These are phyloP conservation scores for Fusarium abutilonis DNA, from an alignment of 2,329 filamentous ascomycete genomes.

Conservation along the genomic window DNA sequence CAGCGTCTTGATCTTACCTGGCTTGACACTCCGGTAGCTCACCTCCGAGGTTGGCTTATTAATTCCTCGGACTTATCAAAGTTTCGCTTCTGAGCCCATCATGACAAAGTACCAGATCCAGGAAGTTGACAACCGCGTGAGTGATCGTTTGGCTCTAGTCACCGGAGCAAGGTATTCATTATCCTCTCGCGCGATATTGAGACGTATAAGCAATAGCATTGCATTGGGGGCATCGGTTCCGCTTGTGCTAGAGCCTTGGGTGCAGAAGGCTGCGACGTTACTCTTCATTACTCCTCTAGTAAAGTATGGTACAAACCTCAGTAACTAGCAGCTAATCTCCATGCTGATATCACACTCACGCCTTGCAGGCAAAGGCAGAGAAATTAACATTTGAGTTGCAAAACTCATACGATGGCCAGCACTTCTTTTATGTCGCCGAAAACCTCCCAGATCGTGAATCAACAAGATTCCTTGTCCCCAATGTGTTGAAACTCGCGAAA, in stretches of 20 bases:
- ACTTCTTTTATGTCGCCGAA: slow-evolving; percentile 12
- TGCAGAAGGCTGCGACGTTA: slow-evolving; percentile 50
- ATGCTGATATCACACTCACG: neutral
- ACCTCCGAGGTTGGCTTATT: slow-evolving; percentile 4
- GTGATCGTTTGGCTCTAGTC: slow-evolving; percentile 48
- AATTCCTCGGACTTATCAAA: neutral
- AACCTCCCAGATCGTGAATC: slow-evolving; percentile 9
- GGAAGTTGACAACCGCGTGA: slow-evolving; percentile 39
- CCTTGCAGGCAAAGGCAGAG: slow-evolving; percentile 46
- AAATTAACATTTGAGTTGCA: slow-evolving; percentile 40
- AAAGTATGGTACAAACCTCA: slow-evolving; percentile 30
- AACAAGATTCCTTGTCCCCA: slow-evolving; percentile 13
- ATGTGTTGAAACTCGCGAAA: neutral
- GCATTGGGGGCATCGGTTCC: slow-evolving; percentile 49
- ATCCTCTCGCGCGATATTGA: neutral
- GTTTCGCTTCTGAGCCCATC: neutral
- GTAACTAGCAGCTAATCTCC: neutral
- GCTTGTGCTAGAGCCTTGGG: slow-evolving; percentile 48
- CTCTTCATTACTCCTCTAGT: slow-evolving; percentile 50
- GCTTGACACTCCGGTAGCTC: neutral
- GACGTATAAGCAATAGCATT: neutral
- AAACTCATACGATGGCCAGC: neutral
- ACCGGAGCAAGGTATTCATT: slow-evolving; percentile 47
- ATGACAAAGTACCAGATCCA: slow-evolving; percentile 40
- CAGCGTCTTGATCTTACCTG: neutral